Evolutionary conservation across 2,329 filamentous ascomycete species (phyloP), one percentile per base, ranked within the genome.

Genomic region (Bipolaris cookei): DNA sequence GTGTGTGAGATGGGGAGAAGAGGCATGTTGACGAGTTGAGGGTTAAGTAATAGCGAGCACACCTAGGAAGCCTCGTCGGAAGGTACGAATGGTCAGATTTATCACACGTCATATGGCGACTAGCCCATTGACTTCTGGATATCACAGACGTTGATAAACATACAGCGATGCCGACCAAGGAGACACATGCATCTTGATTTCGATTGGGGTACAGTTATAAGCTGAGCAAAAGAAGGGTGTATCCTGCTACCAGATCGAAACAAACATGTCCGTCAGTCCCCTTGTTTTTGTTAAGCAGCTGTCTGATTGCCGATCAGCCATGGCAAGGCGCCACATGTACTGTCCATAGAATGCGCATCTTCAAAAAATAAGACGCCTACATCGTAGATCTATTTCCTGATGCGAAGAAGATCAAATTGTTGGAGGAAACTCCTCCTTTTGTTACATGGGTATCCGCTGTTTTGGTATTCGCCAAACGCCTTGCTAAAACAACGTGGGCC

Each of bases 381-480:
- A 23, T 7, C 13, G 6, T 42, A 23, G 14, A 7, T 6, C 10
- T 2, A 42, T 23, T 11, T 6, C 28, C 10, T 30, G 28, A 30
- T 30, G 10, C 13, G 13, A 42, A 6, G 8, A 25, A 25, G 5
- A 42, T 42, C 3, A 42, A 3, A 30, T 11, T 14, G 21, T 25
- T 42, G 21, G 39, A 23, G 39, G 39, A 28, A 51, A 50, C 39
- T 20, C 56, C 52, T 45, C 30, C 25, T 54, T 46, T 35, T 54
- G 34, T 35, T 32, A 46, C 51, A 49, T 50, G 34, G 51, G 45
- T 56, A 56, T 53, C 48, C 53, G 41, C 42, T 56, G 11, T 39
- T 41, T 35, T 46, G n/a, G 18, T 44, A 32, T 51, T 51, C 57
- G 49, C 59, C 56, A 54, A 57, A 62, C 59, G 59, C 59, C 59